Percentiles rank a stretch among this genome's conserved stretches.
Evolutionary conservation across 177 flowering plant genomes (phyloP).

Genomic region (Tripterygium wilfordii): DNA sequence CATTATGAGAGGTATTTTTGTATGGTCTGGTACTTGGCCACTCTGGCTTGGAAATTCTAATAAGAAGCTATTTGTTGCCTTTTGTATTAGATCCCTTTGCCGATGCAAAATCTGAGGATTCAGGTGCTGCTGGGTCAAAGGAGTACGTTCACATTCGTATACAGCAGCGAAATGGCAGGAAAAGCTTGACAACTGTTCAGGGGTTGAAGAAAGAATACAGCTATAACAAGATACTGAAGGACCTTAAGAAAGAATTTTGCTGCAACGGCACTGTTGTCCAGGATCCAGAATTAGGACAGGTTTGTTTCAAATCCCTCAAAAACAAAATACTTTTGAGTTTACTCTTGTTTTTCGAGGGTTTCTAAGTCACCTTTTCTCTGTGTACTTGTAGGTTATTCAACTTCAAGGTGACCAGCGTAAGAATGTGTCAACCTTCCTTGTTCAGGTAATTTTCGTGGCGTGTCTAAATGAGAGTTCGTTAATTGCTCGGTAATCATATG

Average conservation of each 20-base stretch:
- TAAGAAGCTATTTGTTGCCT: background rate
- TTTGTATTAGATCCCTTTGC: constrained; percentile 55
- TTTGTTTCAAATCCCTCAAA: constrained; percentile 3
- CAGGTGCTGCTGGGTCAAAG: constrained; percentile 58
- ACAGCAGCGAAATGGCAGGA: constrained; percentile 69
- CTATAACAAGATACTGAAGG: constrained; percentile 75
- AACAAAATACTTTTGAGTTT: too few relatives aligned
- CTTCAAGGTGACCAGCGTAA: constrained; percentile 90
- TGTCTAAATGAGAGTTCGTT: too few relatives aligned
- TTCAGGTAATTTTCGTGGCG: constrained; percentile 2
- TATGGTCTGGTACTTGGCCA: background rate
- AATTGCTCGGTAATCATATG: too few relatives aligned
- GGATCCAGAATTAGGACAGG: constrained; percentile 63
- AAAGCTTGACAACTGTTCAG: constrained; percentile 77
- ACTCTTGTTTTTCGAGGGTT: background rate
- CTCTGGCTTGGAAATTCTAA: background rate
- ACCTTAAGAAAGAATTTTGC: constrained; percentile 78
- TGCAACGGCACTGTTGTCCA: constrained; percentile 78
- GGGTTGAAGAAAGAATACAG: constrained; percentile 75
- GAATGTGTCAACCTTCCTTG: constrained; percentile 5
- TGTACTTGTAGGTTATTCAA: constrained; percentile 55
- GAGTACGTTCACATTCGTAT: constrained; percentile 67
- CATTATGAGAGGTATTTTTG: background rate
- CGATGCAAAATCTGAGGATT: constrained; percentile 70
- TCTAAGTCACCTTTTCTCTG: background rate